phyloP scores from a whole-genome alignment of 768 basidiomycete species.

The Exsudoporus frostii region DNA sequence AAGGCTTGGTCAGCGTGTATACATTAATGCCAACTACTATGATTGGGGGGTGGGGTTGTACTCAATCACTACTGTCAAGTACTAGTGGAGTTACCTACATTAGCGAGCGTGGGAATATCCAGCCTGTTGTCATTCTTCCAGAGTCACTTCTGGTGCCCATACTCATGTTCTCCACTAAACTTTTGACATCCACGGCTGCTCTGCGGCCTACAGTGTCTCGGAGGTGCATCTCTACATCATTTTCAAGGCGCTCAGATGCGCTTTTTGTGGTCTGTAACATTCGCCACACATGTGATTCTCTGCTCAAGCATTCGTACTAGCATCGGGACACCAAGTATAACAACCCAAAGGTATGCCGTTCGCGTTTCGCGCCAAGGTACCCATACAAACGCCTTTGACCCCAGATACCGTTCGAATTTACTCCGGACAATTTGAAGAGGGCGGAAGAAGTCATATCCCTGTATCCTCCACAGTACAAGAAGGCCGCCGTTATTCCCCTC shows the following conservation, averaged over 20 bases:
- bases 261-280: conserved; percentile 73
- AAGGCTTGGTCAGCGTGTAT: neutral
- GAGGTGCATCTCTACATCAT: conserved; percentile 38
- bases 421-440: conserved; percentile 74
- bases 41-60: no score
- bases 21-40: no score
- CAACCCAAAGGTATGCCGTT: conserved; percentile 70
- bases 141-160: neutral
- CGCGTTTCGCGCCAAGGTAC: neutral
- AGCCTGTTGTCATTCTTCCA: neutral
- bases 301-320: conserved; percentile 40
- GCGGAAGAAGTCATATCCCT: conserved; percentile 87
- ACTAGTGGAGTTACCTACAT: no score
- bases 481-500: conserved; percentile 95
- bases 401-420: conserved; percentile 90
- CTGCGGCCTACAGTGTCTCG: conserved; percentile 17
- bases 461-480: conserved; percentile 98
- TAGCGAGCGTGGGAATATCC: conserved; percentile 13
- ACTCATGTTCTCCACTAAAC: conserved; percentile 23
- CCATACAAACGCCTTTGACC: neutral
- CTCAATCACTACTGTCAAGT: no score
- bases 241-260: conserved; percentile 66
- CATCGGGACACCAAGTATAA: conserved; percentile 95
- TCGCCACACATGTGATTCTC: conserved; percentile 6
- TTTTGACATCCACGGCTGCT: conserved; percentile 9